Evolutionary conservation across 768 basidiomycete species (phyloP).

Genomic region (Pholiota microspora): DNA sequence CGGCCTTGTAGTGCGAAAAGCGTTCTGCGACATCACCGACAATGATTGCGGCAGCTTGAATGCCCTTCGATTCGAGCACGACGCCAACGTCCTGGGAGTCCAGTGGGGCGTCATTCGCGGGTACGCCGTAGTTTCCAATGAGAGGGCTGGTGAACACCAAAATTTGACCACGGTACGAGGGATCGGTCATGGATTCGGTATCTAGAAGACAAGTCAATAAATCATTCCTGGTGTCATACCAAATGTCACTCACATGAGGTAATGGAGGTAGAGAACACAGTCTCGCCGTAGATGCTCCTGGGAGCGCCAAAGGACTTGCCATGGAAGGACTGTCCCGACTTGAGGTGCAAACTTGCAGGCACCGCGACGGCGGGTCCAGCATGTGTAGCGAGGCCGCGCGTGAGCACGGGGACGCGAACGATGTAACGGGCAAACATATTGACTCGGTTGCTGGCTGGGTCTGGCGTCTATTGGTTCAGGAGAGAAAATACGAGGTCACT

Average conservation of each 20-base stretch:
- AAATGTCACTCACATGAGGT: constrained; percentile 76
- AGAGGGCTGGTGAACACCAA: constrained; percentile 98
- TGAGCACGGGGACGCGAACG: constrained; percentile 45
- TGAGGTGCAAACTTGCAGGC: constrained; percentile 89
- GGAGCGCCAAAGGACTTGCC: constrained; percentile 90
- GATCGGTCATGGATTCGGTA: constrained; percentile 99
- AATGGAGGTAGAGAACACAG: constrained; percentile 98
- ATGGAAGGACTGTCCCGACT: constrained; percentile 89
- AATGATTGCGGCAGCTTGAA: constrained; percentile 91
- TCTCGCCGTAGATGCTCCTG: constrained; percentile 90
- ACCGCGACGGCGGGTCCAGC: constrained; percentile 42
- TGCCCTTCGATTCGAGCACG: constrained; percentile 81
- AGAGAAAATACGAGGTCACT: constrained; percentile 90
- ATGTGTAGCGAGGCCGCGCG: constrained; percentile 69
- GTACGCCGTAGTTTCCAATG: constrained; percentile 98
- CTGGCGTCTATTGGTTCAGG: constrained; percentile 33
- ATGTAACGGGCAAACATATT: constrained; percentile 61
- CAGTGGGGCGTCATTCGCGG: constrained; percentile 68
- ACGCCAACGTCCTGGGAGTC: constrained; percentile 82
- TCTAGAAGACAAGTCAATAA: constrained; percentile 44
- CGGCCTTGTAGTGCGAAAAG: constrained; percentile 92
- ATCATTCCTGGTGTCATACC: background rate
- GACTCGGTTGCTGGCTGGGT: constrained; percentile 8
- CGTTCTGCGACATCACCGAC: constrained; percentile 94
- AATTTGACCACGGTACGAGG: constrained; percentile 97